These are phyloP conservation scores for Coemansia sp. DNA, from an alignment of 192 early-diverging fungal species.

Conservation along the genomic window DNA sequence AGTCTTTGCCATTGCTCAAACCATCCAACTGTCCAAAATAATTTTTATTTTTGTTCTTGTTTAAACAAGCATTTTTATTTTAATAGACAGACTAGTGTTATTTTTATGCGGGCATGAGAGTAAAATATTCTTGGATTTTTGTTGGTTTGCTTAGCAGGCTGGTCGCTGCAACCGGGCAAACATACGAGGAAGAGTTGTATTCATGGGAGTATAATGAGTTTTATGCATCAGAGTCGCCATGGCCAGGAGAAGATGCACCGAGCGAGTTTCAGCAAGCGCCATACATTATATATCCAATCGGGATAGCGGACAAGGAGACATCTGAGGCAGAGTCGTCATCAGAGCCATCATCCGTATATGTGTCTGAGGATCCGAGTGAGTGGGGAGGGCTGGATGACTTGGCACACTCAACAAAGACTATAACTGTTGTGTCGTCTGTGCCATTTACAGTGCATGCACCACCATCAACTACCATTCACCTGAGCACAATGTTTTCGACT, in stretches of 20 bases:
- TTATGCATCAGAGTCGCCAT: constrained; percentile 5
- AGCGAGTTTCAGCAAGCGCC: background rate
- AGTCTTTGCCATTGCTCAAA: background rate
- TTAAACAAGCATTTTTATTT: background rate
- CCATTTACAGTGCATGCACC: no score
- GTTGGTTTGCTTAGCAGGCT: background rate
- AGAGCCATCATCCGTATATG: background rate
- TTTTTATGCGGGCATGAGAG: background rate
- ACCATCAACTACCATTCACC: no score
- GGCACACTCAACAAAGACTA: no score
- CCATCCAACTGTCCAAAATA: background rate
- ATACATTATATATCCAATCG: constrained; percentile 5
- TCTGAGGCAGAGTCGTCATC: background rate
- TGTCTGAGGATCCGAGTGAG: background rate
- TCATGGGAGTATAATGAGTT: background rate
- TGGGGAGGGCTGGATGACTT: no score
- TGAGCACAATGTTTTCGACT: background rate
- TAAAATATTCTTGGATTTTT: background rate
- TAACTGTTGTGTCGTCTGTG: no score
- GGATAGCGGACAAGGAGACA: constrained; percentile 20
- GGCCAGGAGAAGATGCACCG: no score
- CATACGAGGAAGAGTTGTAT: background rate
- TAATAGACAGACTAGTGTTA: background rate
- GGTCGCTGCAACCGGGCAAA: background rate
- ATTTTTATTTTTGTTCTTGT: background rate